Evolutionary conservation across 176 grass and related monocot species (phyloP).

Genomic region (Cymbopogon citratus): DNA sequence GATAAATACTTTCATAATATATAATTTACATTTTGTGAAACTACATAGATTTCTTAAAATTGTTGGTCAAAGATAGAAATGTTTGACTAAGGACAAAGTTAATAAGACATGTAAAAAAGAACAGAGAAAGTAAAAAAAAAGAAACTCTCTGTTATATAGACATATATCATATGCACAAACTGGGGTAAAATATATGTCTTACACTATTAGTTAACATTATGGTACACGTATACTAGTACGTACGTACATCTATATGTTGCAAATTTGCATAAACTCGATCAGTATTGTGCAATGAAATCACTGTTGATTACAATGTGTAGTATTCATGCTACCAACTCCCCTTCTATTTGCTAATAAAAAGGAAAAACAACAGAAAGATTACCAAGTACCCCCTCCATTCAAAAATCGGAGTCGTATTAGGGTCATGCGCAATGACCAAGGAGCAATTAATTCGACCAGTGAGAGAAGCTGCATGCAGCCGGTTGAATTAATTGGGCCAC

Average conservation of each 20-base stretch:
- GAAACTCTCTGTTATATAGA: too few species aligned
- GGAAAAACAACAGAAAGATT: neutral
- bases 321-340: neutral
- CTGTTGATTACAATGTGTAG: neutral
- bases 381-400: too few species aligned
- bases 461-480: too few species aligned
- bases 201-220: neutral
- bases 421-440: too few species aligned
- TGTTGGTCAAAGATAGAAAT: neutral
- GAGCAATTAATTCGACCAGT: too few species aligned
- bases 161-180: neutral
- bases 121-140: neutral
- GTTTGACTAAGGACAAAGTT: neutral
- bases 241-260: neutral
- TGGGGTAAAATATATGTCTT: neutral
- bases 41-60: neutral
- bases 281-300: neutral
- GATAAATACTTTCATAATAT: neutral
- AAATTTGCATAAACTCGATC: neutral
- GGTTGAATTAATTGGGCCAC: too few species aligned
- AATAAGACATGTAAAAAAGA: neutral
- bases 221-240: neutral
- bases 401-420: too few species aligned
- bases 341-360: neutral
- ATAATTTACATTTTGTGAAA: neutral